These are phyloP conservation scores for Xerocomus brunneocitrinus DNA, from an alignment of 768 basidiomycete species.

Conservation along the genomic window DNA sequence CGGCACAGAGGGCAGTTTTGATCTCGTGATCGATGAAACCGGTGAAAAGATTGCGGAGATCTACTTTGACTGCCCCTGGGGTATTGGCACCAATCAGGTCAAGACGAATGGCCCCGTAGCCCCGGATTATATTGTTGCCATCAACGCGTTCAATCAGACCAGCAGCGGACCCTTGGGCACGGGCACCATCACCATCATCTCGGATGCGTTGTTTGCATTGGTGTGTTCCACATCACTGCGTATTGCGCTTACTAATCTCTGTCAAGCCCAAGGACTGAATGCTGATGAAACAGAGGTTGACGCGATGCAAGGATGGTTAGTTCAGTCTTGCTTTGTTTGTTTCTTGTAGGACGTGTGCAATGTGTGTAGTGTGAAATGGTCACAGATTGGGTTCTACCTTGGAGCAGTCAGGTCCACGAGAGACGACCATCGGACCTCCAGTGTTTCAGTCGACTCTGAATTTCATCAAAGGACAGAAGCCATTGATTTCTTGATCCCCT, in stretches of 20 bases:
- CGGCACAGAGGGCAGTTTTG: not conserved
- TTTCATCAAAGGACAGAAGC: too few relatives aligned
- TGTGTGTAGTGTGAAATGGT: too few relatives aligned
- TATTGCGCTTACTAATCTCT: not conserved
- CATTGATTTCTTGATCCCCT: too few relatives aligned
- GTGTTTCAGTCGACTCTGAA: too few relatives aligned
- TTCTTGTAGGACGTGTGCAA: too few relatives aligned
- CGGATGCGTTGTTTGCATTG: not conserved
- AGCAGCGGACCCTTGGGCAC: not conserved
- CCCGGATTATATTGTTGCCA: not conserved
- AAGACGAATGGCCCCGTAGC: not conserved
- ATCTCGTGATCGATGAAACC: not conserved
- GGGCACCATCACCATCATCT: not conserved
- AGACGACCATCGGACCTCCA: too few relatives aligned
- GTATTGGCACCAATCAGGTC: not conserved
- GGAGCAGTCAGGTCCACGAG: too few relatives aligned
- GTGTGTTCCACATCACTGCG: not conserved
- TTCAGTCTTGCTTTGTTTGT: too few relatives aligned
- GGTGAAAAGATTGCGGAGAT: not conserved
- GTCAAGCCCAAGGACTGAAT: not conserved
- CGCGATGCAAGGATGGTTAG: too few relatives aligned
- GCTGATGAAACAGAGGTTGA: not conserved
- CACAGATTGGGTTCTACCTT: too few relatives aligned
- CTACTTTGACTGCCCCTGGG: not conserved
- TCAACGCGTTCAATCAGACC: not conserved